Evolutionary conservation across 768 basidiomycete species (phyloP).

Genomic region (Hygrophorus russula): DNA sequence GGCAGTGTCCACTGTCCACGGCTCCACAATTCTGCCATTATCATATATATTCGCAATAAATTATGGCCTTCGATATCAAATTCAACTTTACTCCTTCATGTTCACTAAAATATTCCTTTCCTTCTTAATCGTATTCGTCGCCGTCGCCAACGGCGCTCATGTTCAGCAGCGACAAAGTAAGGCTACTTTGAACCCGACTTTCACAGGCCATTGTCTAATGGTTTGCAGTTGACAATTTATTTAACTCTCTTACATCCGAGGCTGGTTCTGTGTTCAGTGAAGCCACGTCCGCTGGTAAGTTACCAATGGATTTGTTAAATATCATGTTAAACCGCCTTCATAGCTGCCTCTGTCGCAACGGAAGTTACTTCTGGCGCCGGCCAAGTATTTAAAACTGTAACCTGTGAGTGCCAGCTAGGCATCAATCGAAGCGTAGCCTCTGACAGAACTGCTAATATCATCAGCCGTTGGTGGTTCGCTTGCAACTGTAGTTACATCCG

Average conservation of each 20-base stretch:
- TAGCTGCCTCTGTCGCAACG: slow-evolving; percentile 13
- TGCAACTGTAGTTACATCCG: slow-evolving; percentile 5
- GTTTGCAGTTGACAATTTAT: slow-evolving; percentile 22
- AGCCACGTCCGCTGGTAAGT: slow-evolving; percentile 15
- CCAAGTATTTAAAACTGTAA: slow-evolving; percentile 26
- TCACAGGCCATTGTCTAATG: slow-evolving; percentile 5
- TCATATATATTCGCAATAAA: slow-evolving; percentile 9
- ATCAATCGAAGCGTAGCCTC: neutral
- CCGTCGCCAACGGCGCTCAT: slow-evolving; percentile 23
- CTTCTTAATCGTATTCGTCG: slow-evolving; percentile 23
- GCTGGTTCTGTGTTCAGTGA: slow-evolving; percentile 25
- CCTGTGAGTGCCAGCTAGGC: slow-evolving; percentile 22
- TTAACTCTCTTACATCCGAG: slow-evolving; percentile 27
- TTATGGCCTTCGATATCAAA: too few relatives aligned
- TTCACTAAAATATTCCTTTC: slow-evolving; percentile 25
- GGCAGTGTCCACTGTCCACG: neutral
- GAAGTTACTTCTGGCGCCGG: slow-evolving; percentile 19
- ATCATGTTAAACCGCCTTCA: neutral
- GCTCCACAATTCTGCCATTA: slow-evolving; percentile 1
- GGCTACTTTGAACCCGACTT: too few relatives aligned
- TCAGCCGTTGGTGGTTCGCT: slow-evolving; percentile 2
- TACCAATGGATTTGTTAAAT: neutral
- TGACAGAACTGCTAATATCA: neutral
- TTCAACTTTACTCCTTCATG: slow-evolving; percentile 13
- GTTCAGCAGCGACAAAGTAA: neutral